Base-by-base conservation (phyloP, 1,139 yeast genomes). In the Suhomyces bolitotheri region DNA sequence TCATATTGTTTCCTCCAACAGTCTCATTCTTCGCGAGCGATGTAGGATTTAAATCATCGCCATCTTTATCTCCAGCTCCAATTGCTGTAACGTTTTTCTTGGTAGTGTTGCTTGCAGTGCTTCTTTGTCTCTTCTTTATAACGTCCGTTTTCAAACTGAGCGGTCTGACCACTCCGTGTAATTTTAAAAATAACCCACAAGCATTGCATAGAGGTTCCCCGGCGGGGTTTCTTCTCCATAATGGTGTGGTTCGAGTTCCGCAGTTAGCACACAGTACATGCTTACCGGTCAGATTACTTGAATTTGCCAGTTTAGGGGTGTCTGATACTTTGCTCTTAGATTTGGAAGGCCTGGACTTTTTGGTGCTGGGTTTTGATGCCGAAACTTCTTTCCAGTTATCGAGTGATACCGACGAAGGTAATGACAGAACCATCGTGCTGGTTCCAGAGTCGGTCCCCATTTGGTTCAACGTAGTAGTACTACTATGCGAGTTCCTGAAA, bases 141-240 rank as follows among this genome's bases (percentile, higher is more conserved):
- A 57, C 59, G 29, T 57, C 61, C 1, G 61, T 57, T 28, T 57
- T 57, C 37, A 57, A 46, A 27, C 58, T 53, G 16, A 56, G 48
- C 10, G 62, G 62, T n/a, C 62, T 36, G 16, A 53, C 58, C 4
- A 56, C 56, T 8, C 62, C 62, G 25, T 56, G 62, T 11, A 56
- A 41, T 38, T 56, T 56, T 38, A 56, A 45, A 24, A 56, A 56
- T 25, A 56, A 45, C 1, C 62, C 62, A 39, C 62, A 56, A 7
- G 62, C 62, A 36, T 56, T 56, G 33, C 62, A 56, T 29, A 56
- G 45, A 1, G 60, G 60, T 38, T 55, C 55, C 4, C 62, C 62
- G 31, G 56, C 54, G 2, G 60, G 58, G 34, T 56, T 54, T 31
- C 60, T 46, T 19, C 62, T 39, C 62, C 62, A 56, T 10, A 56